A percentile compares a stretch with the other conserved stretches of the same genome.
phyloP scores from a whole-genome alignment of 768 basidiomycete genomes.

The Filobasidium wieringae region DNA sequence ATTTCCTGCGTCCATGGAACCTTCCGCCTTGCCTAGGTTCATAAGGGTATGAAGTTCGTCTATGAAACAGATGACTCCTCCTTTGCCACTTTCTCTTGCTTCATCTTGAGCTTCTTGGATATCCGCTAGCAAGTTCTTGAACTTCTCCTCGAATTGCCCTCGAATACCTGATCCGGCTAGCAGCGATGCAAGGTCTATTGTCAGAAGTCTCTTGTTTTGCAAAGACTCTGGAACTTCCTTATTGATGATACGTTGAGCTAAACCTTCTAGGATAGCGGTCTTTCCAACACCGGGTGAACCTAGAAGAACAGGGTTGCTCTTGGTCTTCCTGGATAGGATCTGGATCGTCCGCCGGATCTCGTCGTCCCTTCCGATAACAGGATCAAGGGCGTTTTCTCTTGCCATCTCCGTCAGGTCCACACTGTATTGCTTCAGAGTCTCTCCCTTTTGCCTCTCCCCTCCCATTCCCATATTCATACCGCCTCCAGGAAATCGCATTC shows the following conservation, averaged over 20 bases:
- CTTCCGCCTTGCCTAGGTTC: constrained; percentile 82
- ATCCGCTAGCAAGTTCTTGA: constrained; percentile 77
- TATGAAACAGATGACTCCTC: constrained; percentile 81
- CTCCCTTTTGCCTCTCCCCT: constrained; percentile 51
- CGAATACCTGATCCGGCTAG: constrained; percentile 84
- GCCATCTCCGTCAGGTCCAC: constrained; percentile 76
- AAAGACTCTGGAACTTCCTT: constrained; percentile 90
- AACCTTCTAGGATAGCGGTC: constrained; percentile 80
- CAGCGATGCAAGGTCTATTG: constrained; percentile 69
- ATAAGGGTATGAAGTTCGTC: constrained; percentile 83
- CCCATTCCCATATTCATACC: constrained; percentile 15
- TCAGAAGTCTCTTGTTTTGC: constrained; percentile 73
- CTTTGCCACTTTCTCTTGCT: constrained; percentile 20
- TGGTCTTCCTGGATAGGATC: constrained; percentile 77
- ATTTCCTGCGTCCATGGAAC: constrained; percentile 72
- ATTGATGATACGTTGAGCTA: constrained; percentile 72
- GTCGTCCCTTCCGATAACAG: constrained; percentile 78
- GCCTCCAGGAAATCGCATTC: constrained; percentile 4
- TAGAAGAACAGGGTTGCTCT: constrained; percentile 67
- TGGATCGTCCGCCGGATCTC: constrained; percentile 86
- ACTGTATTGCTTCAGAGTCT: constrained; percentile 74
- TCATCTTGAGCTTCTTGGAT: constrained; percentile 54
- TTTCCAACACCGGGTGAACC: constrained; percentile 85
- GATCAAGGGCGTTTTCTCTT: constrained; percentile 72
- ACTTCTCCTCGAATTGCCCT: constrained; percentile 86